phyloP scores from a whole-genome alignment of 2,329 filamentous ascomycete species.

The Ophiocordyceps camponoti-saundersi region DNA sequence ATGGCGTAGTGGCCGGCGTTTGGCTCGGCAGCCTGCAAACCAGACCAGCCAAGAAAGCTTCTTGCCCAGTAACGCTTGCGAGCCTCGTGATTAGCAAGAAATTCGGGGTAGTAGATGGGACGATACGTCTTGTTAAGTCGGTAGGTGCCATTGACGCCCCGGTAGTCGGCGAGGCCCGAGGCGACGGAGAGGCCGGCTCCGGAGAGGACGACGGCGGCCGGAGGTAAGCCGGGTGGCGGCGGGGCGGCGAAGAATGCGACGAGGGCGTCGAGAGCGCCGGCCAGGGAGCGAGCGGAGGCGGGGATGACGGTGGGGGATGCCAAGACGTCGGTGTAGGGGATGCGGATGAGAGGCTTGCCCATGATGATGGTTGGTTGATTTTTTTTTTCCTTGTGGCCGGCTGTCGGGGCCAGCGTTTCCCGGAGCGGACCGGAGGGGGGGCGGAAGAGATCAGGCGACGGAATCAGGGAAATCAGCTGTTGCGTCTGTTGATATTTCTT shows the following conservation, averaged over 20 bases:
- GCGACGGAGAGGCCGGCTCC: slow-evolving; percentile 89
- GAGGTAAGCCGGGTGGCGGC: slow-evolving; percentile 28
- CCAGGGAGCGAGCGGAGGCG: slow-evolving; percentile 46
- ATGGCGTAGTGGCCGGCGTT: slow-evolving; percentile 71
- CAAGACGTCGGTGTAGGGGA: slow-evolving; percentile 77
- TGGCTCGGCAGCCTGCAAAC: slow-evolving; percentile 58
- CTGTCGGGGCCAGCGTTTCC: background rate
- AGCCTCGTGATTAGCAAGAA: slow-evolving; percentile 62
- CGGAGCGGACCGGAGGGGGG: background rate
- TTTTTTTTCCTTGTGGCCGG: no score
- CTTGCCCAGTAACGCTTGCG: slow-evolving; percentile 91
- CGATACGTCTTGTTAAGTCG: slow-evolving; percentile 78
- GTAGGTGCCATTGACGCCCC: slow-evolving; percentile 81
- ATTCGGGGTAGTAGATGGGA: slow-evolving; percentile 89
- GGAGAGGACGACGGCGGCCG: slow-evolving; percentile 37
- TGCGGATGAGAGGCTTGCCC: slow-evolving; percentile 63
- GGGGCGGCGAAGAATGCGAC: slow-evolving; percentile 55
- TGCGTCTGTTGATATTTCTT: no score
- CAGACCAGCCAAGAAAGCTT: slow-evolving; percentile 86
- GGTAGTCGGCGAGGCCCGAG: slow-evolving; percentile 83
- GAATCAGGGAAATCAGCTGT: background rate
- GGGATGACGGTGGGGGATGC: slow-evolving; percentile 63
- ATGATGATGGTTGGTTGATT: slow-evolving; percentile 19
- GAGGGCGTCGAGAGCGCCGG: slow-evolving; percentile 63
- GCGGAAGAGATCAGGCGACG: background rate